phyloP scores from a whole-genome alignment of 805 yeast genomes.

The Saccharomycodes ludwigii region DNA sequence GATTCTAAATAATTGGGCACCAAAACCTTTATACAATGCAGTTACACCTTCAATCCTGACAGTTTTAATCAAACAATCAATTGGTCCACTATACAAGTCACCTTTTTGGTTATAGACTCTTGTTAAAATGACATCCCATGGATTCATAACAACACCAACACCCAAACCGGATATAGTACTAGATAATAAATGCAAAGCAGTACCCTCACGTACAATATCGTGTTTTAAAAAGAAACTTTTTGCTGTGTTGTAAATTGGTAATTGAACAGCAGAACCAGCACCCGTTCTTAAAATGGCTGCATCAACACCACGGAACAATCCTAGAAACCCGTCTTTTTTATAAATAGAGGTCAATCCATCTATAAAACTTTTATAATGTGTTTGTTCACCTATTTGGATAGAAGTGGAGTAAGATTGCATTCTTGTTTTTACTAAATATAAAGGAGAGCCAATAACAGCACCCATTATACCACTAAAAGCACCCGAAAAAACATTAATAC shows the following conservation, averaged over 20 bases:
- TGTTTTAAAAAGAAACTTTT: slow-evolving; percentile 49
- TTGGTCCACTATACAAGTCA: slow-evolving; percentile 68
- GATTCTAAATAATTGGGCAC: slow-evolving; percentile 82
- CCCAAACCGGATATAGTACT: slow-evolving; percentile 79
- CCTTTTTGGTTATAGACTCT: slow-evolving; percentile 94
- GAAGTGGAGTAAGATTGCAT: slow-evolving; percentile 81
- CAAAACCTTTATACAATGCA: slow-evolving; percentile 90
- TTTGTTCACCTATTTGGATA: slow-evolving; percentile 78
- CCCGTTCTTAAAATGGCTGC: slow-evolving; percentile 94
- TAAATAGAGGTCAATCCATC: slow-evolving; percentile 58
- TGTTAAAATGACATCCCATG: slow-evolving; percentile 92
- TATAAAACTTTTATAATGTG: slow-evolving; percentile 60
- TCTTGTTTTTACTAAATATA: slow-evolving; percentile 85
- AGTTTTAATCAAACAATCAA: slow-evolving; percentile 83
- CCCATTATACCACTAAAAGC: slow-evolving; percentile 80
- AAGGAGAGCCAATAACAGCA: slow-evolving; percentile 81
- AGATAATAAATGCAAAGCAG: slow-evolving; percentile 58
- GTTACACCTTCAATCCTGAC: slow-evolving; percentile 68
- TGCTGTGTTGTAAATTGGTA: slow-evolving; percentile 77
- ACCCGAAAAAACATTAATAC: slow-evolving; percentile 69
- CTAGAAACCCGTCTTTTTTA: slow-evolving; percentile 54
- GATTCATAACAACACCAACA: slow-evolving; percentile 92
- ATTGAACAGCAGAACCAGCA: slow-evolving; percentile 88
- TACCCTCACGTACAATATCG: slow-evolving; percentile 46
- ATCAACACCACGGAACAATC: slow-evolving; percentile 82